Conservation (phyloP, 257 asterid genomes). For the Solanum chiquidenum region DNA sequence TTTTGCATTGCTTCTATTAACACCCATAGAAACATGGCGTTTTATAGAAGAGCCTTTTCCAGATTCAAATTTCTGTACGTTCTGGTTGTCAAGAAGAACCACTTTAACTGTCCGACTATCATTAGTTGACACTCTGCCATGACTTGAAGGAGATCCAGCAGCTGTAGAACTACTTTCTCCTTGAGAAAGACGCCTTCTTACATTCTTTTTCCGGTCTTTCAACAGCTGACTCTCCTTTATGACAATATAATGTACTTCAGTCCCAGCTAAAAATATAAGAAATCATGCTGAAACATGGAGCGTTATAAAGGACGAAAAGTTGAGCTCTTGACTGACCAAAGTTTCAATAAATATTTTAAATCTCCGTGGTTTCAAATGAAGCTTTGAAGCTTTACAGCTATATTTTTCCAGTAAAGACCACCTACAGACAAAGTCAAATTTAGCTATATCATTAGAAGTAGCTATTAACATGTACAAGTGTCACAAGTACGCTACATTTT, state of each 20-base stretch:
- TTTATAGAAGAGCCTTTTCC: slow-evolving; percentile 67
- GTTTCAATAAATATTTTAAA: slow-evolving; percentile 85
- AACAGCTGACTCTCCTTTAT: slow-evolving; percentile 89
- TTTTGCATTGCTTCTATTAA: slow-evolving; percentile 48
- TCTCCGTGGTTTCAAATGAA: slow-evolving; percentile 97
- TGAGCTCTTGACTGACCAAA: slow-evolving; percentile 52
- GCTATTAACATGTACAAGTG: not conserved
- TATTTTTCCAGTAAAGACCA: slow-evolving; percentile 96
- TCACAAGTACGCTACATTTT: not conserved
- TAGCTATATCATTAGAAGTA: not conserved
- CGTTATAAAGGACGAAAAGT: not conserved
- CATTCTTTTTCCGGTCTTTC: slow-evolving; percentile 85
- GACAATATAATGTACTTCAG: slow-evolving; percentile 6
- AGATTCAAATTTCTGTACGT: slow-evolving; percentile 53
- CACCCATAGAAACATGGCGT: slow-evolving; percentile 52
- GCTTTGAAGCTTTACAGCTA: slow-evolving; percentile 98
- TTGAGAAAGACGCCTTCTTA: slow-evolving; percentile 45
- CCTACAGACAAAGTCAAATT: slow-evolving; percentile 29
- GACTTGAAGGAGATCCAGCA: slow-evolving; percentile 37
- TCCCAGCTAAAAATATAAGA: not conserved
- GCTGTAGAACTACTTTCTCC: slow-evolving; percentile 50
- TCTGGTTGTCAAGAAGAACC: slow-evolving; percentile 72
- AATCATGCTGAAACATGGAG: not conserved
- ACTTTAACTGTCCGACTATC: slow-evolving; percentile 55
- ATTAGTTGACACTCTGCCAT: slow-evolving; percentile 39